These are phyloP conservation scores for Boletus patriciae DNA, from an alignment of 768 basidiomycete genomes.

Conservation along the genomic window DNA sequence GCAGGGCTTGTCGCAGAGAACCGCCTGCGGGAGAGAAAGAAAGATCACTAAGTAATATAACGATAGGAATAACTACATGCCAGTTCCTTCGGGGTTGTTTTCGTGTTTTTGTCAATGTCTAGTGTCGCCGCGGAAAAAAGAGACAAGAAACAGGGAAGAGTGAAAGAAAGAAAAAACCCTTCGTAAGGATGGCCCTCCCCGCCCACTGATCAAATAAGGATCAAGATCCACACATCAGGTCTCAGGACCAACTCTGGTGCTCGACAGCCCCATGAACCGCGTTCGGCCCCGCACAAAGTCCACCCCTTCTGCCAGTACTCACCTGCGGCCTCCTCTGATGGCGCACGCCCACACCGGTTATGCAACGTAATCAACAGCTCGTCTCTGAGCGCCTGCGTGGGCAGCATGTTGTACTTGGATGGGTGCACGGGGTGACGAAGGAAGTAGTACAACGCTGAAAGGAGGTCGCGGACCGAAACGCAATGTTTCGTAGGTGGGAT, in stretches of 20 bases:
- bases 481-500: conserved; percentile 30
- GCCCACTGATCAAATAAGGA: conserved; percentile 22
- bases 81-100: conserved; percentile 11
- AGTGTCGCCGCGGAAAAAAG: not conserved
- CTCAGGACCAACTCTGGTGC: conserved; percentile 35
- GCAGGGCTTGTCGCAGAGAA: no score
- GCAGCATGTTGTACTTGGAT: conserved; percentile 41
- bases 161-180: conserved; percentile 8
- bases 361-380: conserved; percentile 45
- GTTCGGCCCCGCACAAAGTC: conserved; percentile 51
- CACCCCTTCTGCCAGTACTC: conserved; percentile 48
- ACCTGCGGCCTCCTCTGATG: conserved; percentile 31
- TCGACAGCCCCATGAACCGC: conserved; percentile 50
- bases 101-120: conserved; percentile 22
- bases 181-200: conserved; percentile 25
- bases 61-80: conserved; percentile 29
- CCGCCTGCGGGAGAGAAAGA: no score
- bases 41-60: conserved; percentile 18
- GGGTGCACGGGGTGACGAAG: conserved; percentile 42
- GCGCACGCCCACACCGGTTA: conserved; percentile 38
- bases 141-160: not conserved
- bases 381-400: conserved; percentile 32
- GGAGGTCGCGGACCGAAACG: conserved; percentile 50
- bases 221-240: conserved; percentile 39
- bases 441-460: conserved; percentile 44